Base-by-base conservation (phyloP, 495 filamentous ascomycete species). In the Aspergillus saccharolyticus region DNA sequence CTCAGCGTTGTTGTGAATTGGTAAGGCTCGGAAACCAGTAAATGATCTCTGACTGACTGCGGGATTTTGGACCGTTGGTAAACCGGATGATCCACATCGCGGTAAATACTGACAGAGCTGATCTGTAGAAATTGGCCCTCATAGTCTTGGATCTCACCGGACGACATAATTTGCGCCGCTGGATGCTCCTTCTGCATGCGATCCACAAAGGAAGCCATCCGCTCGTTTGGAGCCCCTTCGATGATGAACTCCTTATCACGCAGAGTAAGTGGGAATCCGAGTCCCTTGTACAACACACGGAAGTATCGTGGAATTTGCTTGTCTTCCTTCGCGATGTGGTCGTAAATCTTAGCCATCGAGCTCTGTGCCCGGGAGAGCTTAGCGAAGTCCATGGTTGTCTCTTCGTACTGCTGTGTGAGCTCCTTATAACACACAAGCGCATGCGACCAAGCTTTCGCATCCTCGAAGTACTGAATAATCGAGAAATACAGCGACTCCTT, bases 91-190 rank as follows among this genome's bases (percentile, higher is more conserved):
- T 70, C 71, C 21, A 94, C 79, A 62, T 97, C 88, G 44, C 90
- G 90, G 65, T 97, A 83, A 8, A 89, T 83, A 45, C 80, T 88
- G 49, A 97, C 85, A 16, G 88, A 73, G 52, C 80, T 91, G 59
- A 97, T 87, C 49, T 92, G 88, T 19, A 98, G 72, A 73, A 87
- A 97, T 71, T 99, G 94, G 24, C 95, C 94, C 75, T 99, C 95
- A 21, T 89, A 80, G 66, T 94, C 89, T 44, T 93, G 85, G 12
- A 87, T 79, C 18, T 88, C 82, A 8, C 83, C 84, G 49, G 82
- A 80, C 4, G 83, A 81, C 48, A 94, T 74, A 56, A 97, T 86
- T 70, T 92, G 89, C 1, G 95, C 95, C 2, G 85, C 77, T 7
- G 94, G 94, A 64, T 97, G 90, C 65, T 92, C 87, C 72, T 91